A percentile compares a stretch with the other conserved stretches of the same genome.
Evolutionary conservation across 352 stramenopile species (phyloP).

Genomic region (Globisporangium camurandrum): DNA sequence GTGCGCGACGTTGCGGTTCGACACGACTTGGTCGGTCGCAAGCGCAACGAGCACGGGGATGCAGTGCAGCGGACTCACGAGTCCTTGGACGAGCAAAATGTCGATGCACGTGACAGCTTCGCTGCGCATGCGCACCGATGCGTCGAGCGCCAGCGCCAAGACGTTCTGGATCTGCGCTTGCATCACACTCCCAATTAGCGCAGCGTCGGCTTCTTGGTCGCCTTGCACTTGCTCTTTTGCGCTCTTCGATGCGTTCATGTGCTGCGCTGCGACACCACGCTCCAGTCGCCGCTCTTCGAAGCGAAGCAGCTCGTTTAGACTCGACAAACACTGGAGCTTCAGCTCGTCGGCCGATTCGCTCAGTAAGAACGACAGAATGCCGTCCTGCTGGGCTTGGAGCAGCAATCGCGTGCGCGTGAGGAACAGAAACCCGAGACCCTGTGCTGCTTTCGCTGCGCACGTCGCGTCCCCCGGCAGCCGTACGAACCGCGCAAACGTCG

Average conservation of each 20-base stretch:
- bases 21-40: slow-evolving; percentile 60
- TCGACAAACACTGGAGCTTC: slow-evolving; percentile 64
- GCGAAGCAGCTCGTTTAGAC: slow-evolving; percentile 62
- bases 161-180: slow-evolving; percentile 71
- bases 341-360: slow-evolving; percentile 27
- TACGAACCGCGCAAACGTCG: slow-evolving; percentile 44
- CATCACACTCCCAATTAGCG: slow-evolving; percentile 83
- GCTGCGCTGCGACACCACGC: slow-evolving; percentile 29
- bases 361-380: slow-evolving; percentile 46
- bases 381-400: slow-evolving; percentile 65
- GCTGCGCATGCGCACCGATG: slow-evolving; percentile 50
- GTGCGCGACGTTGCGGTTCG: slow-evolving; percentile 63
- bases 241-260: slow-evolving; percentile 43
- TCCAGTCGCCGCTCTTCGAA: slow-evolving; percentile 66
- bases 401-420: slow-evolving; percentile 55
- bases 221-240: slow-evolving; percentile 75
- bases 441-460: slow-evolving; percentile 66
- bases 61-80: slow-evolving; percentile 70
- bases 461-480: slow-evolving; percentile 28
- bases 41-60: slow-evolving; percentile 75
- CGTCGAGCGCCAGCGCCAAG: slow-evolving; percentile 41
- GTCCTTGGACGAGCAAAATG: slow-evolving; percentile 63
- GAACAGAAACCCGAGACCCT: slow-evolving; percentile 80
- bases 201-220: slow-evolving; percentile 81
- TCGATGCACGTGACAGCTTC: slow-evolving; percentile 63